Evolutionary conservation across 2,329 filamentous ascomycete species (phyloP).

Genomic region (Fusarium palustre): DNA sequence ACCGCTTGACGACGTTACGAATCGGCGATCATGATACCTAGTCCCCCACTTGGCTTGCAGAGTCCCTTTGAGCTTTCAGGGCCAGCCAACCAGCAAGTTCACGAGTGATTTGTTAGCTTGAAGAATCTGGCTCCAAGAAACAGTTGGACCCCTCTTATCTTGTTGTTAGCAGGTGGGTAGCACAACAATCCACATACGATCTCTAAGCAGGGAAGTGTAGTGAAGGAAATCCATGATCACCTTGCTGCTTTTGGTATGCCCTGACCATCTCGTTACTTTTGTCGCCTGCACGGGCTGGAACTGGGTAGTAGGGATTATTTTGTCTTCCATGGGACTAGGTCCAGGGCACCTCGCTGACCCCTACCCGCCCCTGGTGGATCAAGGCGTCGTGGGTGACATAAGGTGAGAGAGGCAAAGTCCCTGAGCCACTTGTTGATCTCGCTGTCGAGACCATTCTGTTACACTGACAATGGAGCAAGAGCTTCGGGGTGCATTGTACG

Average conservation of each 20-base stretch:
- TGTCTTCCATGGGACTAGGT: conserved; percentile 8
- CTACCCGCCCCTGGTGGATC: neutral
- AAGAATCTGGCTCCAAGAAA: conserved; percentile 10
- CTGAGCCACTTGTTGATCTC: conserved; percentile 27
- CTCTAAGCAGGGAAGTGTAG: neutral
- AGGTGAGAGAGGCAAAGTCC: conserved; percentile 31
- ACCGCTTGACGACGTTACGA: conserved; percentile 34
- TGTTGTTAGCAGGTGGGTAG: conserved; percentile 1
- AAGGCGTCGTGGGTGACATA: conserved; percentile 10
- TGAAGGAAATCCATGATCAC: neutral
- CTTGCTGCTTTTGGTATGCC: neutral
- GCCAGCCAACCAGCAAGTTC: conserved; percentile 10
- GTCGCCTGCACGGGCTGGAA: neutral
- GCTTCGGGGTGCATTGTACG: neutral
- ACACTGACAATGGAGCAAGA: neutral
- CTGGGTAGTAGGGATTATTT: neutral
- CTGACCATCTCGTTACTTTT: neutral
- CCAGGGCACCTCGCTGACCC: conserved; percentile 23
- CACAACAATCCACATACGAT: neutral
- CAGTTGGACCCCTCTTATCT: conserved; percentile 30
- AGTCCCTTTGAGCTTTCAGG: conserved; percentile 2
- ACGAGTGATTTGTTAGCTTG: conserved; percentile 21
- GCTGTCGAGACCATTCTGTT: conserved; percentile 5
- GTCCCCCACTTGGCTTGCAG: conserved; percentile 8
- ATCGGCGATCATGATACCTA: conserved; percentile 41